These are phyloP conservation scores for Talaromyces amestolkiae DNA, from an alignment of 2,329 filamentous ascomycete genomes.

Conservation along the genomic window DNA sequence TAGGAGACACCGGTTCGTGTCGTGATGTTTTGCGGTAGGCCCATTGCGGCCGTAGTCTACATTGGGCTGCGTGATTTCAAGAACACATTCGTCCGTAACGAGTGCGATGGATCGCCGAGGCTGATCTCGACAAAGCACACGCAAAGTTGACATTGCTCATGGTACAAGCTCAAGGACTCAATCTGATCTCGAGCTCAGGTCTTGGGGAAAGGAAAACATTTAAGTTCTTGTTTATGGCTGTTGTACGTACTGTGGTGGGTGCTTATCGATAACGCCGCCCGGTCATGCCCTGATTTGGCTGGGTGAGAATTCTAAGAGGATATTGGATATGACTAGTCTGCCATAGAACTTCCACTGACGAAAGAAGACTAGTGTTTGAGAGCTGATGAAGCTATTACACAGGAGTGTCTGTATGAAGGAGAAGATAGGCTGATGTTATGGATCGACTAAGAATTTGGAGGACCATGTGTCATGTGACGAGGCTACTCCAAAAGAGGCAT, in stretches of 20 bases:
- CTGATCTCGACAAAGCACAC: conserved; percentile 80
- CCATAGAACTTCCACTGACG: not conserved
- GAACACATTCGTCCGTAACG: conserved; percentile 59
- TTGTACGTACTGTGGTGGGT: not conserved
- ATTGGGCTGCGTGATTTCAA: conserved; percentile 60
- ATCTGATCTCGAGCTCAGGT: not conserved
- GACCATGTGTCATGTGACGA: not conserved
- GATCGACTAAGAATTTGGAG: not conserved
- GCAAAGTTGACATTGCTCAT: conserved; percentile 58
- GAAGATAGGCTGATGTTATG: not conserved
- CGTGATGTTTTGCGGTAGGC: conserved; percentile 27
- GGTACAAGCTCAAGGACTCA: not conserved
- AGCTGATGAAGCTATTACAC: not conserved
- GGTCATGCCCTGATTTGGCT: not conserved
- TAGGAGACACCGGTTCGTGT: conserved; percentile 71
- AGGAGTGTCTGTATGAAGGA: not conserved
- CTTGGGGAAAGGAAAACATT: not conserved
- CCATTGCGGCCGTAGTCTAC: conserved; percentile 54
- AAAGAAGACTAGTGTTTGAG: not conserved
- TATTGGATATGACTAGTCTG: not conserved
- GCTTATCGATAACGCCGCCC: conserved; percentile 9
- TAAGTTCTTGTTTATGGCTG: not conserved
- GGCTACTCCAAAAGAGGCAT: conserved; percentile 1
- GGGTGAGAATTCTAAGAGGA: not conserved
- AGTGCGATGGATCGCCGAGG: conserved; percentile 86